Evolutionary conservation across 139 green algal species (phyloP).

Genomic region (Mesostigma viride): DNA sequence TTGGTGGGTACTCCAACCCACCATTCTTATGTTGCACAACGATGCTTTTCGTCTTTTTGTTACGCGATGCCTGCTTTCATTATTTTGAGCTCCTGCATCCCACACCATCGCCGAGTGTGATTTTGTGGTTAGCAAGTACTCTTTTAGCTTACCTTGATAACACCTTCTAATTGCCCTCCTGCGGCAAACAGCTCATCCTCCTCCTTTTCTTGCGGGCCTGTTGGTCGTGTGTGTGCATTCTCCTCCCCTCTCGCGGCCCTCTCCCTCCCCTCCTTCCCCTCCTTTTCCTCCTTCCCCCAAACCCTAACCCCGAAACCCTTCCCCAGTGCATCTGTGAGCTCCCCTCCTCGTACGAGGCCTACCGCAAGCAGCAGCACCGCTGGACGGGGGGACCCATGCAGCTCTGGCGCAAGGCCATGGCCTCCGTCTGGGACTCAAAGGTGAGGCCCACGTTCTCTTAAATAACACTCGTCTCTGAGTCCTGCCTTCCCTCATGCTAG

Average conservation of each 20-base stretch:
- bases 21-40: not conserved
- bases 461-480: not conserved
- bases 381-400: conserved; percentile 71
- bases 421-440: conserved; percentile 50
- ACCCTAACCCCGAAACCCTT: not conserved
- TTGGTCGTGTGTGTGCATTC: not conserved
- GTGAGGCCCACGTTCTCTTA: conserved; percentile 29
- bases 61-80: not conserved
- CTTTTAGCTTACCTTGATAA: not conserved
- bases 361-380: conserved; percentile 93
- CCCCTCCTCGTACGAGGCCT: conserved; percentile 74
- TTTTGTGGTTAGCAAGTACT: not conserved
- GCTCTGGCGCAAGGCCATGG: conserved; percentile 48
- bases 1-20: not conserved
- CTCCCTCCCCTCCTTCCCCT: not conserved
- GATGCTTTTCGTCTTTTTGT: not conserved
- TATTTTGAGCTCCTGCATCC: not conserved
- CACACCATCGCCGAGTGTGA: not conserved
- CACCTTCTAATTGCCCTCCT: not conserved
- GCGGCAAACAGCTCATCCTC: not conserved
- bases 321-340: conserved; percentile 62
- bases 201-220: not conserved
- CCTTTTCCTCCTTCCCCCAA: not conserved
- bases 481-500: not conserved
- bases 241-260: not conserved